Evolutionary conservation across 2,329 filamentous ascomycete species (phyloP), one percentile per base, ranked within the genome.

Genomic region (Colletotrichum magnum): DNA sequence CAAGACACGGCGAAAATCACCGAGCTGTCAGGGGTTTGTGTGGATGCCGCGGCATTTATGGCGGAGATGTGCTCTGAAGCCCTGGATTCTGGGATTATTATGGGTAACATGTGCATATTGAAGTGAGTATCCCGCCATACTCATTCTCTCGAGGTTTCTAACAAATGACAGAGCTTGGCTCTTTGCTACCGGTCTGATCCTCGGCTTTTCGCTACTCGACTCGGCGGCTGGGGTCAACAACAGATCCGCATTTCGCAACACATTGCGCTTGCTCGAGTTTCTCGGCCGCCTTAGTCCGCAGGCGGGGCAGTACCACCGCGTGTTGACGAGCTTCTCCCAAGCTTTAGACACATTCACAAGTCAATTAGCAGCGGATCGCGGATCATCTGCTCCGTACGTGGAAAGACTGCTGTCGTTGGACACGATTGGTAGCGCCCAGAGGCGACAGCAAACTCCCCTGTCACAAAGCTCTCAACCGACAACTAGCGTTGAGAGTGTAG

Each of bases 91-190:
- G 77, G 79, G 0, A 58, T 86, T 0, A 74, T 89, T 0, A 77
- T 86, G 13, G 82, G 81, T 9, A 89, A 89, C 63, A 88, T 89
- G 87, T 87, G 86, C 47, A 84, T 90, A 5, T 77, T 90, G 63
- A 90, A 89, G 87, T 88, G 76, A 76, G 6, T 0, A 32, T 1
- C 21, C 4, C 26, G 16, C 6, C 0, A 6, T 41, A 6, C 26
- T 41, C 10, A 7, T 16, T 5, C n/a, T 13, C 18, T 21, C 16
- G 9, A 36, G 9, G 7, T 10, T 36, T 36, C 5, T 36, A 10
- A 36, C 32, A 36, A 36, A 2, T 6, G 1, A 0, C 0, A 58
- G 62, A 1, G 57, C 51, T 0, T 69, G 62, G 63, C 26, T 89
- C 0, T 90, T 90, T 64, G 86, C 87, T 0, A 86, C 88, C 2